Conservation (phyloP, 345 rosid genomes). For the Melaleuca quinquenervia region DNA sequence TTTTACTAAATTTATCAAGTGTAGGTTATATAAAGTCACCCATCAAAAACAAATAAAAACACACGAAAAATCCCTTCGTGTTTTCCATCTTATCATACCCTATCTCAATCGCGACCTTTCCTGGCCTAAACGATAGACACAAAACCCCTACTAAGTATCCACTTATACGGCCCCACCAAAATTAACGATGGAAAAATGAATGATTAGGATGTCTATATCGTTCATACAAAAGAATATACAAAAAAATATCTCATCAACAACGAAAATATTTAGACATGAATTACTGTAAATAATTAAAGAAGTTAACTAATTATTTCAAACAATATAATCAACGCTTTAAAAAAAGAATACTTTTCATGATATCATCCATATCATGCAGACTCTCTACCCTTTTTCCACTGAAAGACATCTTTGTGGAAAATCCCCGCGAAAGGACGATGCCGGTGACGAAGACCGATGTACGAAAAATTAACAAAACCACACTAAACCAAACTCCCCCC, state of each 20-base stretch:
- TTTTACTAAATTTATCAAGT: neutral
- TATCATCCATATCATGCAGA: neutral
- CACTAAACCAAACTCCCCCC: neutral
- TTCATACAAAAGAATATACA: no score
- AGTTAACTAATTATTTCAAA: no score
- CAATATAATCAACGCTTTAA: no score
- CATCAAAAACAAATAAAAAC: neutral
- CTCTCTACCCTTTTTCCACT: neutral
- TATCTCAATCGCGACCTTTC: neutral
- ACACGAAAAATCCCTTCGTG: neutral
- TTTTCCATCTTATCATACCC: neutral
- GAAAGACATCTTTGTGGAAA: neutral
- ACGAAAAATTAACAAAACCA: neutral
- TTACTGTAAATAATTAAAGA: no score
- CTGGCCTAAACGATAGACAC: no score
- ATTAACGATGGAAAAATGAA: no score
- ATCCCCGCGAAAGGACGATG: no score
- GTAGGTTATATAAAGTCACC: neutral
- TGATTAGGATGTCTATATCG: no score
- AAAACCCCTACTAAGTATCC: no score
- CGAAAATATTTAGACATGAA: no score
- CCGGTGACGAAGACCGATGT: accelerated
- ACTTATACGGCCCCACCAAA: neutral
- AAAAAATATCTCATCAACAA: no score
- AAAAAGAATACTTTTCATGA: no score